Conservation (phyloP, 2,329 filamentous ascomycete genomes). For the Colletotrichum chrysophilum region DNA sequence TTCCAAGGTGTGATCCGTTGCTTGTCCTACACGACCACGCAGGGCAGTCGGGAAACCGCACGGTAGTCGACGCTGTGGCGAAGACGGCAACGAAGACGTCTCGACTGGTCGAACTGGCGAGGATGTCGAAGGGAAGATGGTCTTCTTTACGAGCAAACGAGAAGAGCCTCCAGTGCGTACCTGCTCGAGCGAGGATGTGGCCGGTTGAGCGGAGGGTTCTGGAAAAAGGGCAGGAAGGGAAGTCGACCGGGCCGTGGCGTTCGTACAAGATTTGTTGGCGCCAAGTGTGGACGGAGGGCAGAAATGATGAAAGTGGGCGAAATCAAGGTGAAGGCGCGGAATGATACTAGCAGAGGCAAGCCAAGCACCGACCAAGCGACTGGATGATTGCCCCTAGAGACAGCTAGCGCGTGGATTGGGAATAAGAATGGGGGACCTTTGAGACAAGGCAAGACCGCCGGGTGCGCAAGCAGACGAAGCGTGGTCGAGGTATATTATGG, state of each 20-base stretch:
- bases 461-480: not conserved
- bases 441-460: slow-evolving; percentile 17
- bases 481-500: slow-evolving; percentile 7
- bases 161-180: not conserved
- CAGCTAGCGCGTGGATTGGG: slow-evolving; percentile 13
- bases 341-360: slow-evolving; percentile 5
- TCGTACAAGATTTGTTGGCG: slow-evolving; percentile 11
- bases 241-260: slow-evolving; percentile 1
- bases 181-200: not conserved
- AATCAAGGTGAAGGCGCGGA: slow-evolving; percentile 8
- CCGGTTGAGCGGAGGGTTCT: not conserved
- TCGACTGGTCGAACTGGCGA: not conserved
- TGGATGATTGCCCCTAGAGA: slow-evolving; percentile 14
- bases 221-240: not conserved
- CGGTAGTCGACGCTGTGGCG: slow-evolving; percentile 5
- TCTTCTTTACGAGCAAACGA: not conserved
- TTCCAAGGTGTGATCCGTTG: not conserved
- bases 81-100: not conserved
- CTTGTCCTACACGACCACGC: slow-evolving; percentile 7
- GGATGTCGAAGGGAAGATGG: not conserved
- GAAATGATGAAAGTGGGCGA: not conserved
- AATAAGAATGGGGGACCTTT: slow-evolving; percentile 9
- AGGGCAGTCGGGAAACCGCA: not conserved
- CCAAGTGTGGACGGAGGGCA: not conserved
- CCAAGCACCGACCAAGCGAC: slow-evolving; percentile 6